A percentile compares a stretch with the other conserved stretches of the same genome.
These are phyloP conservation scores for Agaricus subrufescens DNA, from an alignment of 768 basidiomycete genomes.

Conservation along the genomic window DNA sequence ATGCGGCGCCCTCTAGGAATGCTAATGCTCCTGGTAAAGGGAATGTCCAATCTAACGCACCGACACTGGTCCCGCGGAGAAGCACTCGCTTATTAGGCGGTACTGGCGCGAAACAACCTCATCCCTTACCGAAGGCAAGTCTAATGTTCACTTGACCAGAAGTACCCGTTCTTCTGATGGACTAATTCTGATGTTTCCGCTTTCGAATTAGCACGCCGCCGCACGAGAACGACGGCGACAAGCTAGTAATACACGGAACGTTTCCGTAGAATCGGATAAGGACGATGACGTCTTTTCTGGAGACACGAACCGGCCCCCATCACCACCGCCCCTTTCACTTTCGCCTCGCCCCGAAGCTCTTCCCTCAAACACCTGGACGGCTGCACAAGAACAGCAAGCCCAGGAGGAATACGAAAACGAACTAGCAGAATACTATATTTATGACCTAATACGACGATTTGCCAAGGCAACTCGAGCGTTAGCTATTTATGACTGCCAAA, in stretches of 20 bases:
- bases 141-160: constrained; percentile 3
- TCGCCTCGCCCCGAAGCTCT: constrained; percentile 65
- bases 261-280: constrained; percentile 64
- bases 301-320: constrained; percentile 55
- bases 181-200: constrained; percentile 5
- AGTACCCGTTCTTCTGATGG: constrained; percentile 1
- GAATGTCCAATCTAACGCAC: constrained; percentile 37
- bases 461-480: constrained; percentile 75
- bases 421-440: constrained; percentile 79
- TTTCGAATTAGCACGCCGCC: constrained; percentile 16
- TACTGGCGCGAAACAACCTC: constrained; percentile 42
- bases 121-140: constrained; percentile 49
- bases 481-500: constrained; percentile 69
- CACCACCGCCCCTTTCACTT: constrained; percentile 53
- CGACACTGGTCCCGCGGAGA: constrained; percentile 54
- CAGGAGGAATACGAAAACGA: constrained; percentile 68
- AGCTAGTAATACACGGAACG: constrained; percentile 48
- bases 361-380: constrained; percentile 56
- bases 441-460: constrained; percentile 76
- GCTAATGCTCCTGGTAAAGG: constrained; percentile 46
- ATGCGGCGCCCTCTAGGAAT: constrained; percentile 60
- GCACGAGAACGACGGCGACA: constrained; percentile 59
- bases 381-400: constrained; percentile 64
- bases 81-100: constrained; percentile 70
- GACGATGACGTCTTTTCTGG: constrained; percentile 55